Evolutionary conservation across 345 rosid genomes (phyloP).

Genomic region (Populus pruinosa): DNA sequence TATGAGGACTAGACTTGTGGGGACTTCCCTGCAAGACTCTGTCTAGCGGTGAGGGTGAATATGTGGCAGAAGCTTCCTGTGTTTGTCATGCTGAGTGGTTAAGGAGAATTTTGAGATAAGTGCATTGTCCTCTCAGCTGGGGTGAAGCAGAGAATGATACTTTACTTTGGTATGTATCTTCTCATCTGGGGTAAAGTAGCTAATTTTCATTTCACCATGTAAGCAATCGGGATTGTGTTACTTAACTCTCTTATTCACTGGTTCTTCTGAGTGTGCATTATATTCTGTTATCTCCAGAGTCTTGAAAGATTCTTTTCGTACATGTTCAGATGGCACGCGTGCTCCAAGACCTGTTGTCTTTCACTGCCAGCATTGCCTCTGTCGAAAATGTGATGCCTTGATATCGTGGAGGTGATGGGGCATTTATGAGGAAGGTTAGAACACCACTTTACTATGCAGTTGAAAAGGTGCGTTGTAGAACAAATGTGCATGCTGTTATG

Average conservation of each 20-base stretch:
- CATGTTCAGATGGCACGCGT: constrained; percentile 32
- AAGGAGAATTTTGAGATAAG: no score
- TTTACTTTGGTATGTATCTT: constrained; percentile 87
- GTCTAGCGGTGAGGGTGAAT: no score
- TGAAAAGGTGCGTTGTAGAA: constrained; percentile 33
- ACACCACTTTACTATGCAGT: constrained; percentile 55
- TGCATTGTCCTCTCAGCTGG: no score
- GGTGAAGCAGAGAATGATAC: constrained; percentile 64
- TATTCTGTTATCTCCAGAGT: not conserved
- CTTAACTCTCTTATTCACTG: not conserved
- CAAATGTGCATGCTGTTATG: no score
- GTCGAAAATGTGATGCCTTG: constrained; percentile 62
- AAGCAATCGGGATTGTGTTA: constrained; percentile 23
- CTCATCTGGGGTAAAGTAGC: constrained; percentile 99
- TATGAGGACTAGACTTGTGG: no score
- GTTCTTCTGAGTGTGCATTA: not conserved
- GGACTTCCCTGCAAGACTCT: no score
- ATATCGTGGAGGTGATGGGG: constrained; percentile 65
- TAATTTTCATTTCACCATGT: constrained; percentile 92
- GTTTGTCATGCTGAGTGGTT: no score
- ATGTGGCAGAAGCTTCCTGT: no score
- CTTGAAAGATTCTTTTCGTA: not conserved
- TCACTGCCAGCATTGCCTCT: constrained; percentile 55
- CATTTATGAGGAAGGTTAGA: constrained; percentile 60
- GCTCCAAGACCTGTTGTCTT: constrained; percentile 61